Conservation (phyloP, 352 stramenopile species). For the Thraustochytrium striatum region DNA sequence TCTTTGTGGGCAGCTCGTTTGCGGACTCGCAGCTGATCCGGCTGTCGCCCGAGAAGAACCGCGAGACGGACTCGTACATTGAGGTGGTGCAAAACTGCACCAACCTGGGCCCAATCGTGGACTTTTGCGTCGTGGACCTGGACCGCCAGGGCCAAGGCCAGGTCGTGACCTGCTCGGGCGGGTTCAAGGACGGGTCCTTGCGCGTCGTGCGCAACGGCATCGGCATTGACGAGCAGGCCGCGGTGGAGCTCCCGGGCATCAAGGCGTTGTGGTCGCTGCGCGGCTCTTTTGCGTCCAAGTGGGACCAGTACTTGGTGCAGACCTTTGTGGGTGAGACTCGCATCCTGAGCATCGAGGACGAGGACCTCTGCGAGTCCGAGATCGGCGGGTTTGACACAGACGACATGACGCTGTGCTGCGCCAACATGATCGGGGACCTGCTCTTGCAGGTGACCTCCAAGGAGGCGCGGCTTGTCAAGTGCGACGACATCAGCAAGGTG, state of each 20-base stretch:
- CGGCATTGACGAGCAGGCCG: constrained; percentile 91
- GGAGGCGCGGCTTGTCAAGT: constrained; percentile 79
- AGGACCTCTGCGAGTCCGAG: constrained; percentile 83
- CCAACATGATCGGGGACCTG: constrained; percentile 69
- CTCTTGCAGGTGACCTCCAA: constrained; percentile 87
- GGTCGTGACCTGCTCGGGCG: constrained; percentile 92
- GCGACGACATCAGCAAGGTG: constrained; percentile 61
- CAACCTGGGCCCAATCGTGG: constrained; percentile 95
- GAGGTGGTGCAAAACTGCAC: constrained; percentile 89
- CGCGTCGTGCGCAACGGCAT: constrained; percentile 98
- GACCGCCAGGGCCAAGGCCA: constrained; percentile 86
- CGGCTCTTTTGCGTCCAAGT: constrained; percentile 68
- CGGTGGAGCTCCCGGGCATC: constrained; percentile 90
- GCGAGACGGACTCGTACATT: constrained; percentile 74
- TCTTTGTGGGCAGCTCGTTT: constrained; percentile 89
- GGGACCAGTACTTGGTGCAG: constrained; percentile 92
- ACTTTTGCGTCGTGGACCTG: constrained; percentile 94
- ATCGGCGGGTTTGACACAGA: constrained; percentile 72
- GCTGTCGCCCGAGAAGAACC: constrained; percentile 71
- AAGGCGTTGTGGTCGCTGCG: constrained; percentile 95
- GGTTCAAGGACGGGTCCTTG: constrained; percentile 88
- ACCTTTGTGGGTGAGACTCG: constrained; percentile 91
- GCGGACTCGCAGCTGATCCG: constrained; percentile 92
- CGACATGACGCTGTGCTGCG: constrained; percentile 83
- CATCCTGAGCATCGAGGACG: constrained; percentile 83